Evolutionary conservation across 2,329 filamentous ascomycete species (phyloP), one percentile per base, ranked within the genome.

Genomic region (Lachnellula arida): DNA sequence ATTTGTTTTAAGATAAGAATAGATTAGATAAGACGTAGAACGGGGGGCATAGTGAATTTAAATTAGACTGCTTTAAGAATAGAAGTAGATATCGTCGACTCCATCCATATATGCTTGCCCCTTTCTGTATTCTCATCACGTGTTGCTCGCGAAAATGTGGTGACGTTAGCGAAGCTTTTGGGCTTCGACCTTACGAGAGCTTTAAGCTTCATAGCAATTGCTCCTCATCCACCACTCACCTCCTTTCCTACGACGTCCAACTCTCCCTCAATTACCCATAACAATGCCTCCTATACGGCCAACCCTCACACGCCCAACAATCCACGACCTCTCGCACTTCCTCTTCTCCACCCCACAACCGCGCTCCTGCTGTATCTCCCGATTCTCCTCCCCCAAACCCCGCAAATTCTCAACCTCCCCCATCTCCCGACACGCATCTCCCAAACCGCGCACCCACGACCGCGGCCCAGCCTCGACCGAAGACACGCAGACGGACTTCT

Each of bases 401-500:
- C 50, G 17, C 34, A 42, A 32, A 40, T 54, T 60, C 49, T 54
- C 57, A 2, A 32, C 43, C 28, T 53, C 57, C 23, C n/a, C 40
- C 28, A 34, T 19, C 49, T 39, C 19, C n/a, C 12, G 35, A n/a
- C 44, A 25, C 25, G 37, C 58, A 14, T 60, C 59, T n/a, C 54
- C 56, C 8, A 57, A 59, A 58, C 73, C 74, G 1, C 63, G 65
- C 46, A 73, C 74, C 32, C 78, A 73, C 65, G 81, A 86, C 67
- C 82, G 85, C 53, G 84, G 83, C 12, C 84, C 84, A 0, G 68
- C 73, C n/a, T 82, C 79, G 43, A 71, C 75, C 40, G 84, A 87
- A 75, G 75, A 80, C 49, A 86, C 84, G 1, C 82, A 70, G 64
- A 87, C 85, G 2, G 87, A 94, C 73, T 91, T 97, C 64, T 76